phyloP scores from a whole-genome alignment of 139 green algal species.

The Asterochloris sp. region DNA sequence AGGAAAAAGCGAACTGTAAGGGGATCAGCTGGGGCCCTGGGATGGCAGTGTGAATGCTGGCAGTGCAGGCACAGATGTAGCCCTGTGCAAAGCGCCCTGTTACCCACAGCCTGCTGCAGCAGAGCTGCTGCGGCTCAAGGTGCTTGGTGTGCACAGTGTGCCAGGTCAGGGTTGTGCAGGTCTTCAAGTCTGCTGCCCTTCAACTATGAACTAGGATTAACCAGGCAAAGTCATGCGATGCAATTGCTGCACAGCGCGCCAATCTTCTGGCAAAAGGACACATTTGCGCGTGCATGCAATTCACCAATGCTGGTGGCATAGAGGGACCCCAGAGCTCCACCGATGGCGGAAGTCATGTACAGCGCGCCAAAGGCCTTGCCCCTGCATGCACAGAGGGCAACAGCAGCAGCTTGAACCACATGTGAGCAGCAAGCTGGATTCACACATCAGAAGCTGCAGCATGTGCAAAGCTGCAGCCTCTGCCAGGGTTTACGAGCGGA shows the following conservation, averaged over 20 bases:
- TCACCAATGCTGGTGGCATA: conserved; percentile 72
- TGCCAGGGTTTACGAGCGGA: not conserved
- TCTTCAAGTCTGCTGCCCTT: not conserved
- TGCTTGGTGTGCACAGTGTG: no score
- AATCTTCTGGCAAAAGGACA: not conserved
- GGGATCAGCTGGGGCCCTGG: no score
- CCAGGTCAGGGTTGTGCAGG: no score
- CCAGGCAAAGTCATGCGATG: no score
- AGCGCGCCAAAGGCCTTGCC: conserved; percentile 67
- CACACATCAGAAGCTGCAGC: not conserved
- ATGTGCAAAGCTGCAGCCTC: not conserved
- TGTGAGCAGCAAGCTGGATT: not conserved
- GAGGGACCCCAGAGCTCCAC: conserved; percentile 43
- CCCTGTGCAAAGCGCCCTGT: no score
- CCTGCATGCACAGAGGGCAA: not conserved
- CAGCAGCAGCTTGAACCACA: not conserved
- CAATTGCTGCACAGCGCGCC: no score
- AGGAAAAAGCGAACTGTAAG: no score
- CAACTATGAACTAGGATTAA: no score
- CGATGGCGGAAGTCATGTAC: conserved; percentile 48
- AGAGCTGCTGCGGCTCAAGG: no score
- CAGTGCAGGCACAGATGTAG: no score
- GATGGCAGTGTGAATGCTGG: no score
- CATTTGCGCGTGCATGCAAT: not conserved
- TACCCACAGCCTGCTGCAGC: no score